Evolutionary conservation across 345 rosid species (phyloP), one percentile per base, ranked within the genome.

Genomic region (Citrus sp.): DNA sequence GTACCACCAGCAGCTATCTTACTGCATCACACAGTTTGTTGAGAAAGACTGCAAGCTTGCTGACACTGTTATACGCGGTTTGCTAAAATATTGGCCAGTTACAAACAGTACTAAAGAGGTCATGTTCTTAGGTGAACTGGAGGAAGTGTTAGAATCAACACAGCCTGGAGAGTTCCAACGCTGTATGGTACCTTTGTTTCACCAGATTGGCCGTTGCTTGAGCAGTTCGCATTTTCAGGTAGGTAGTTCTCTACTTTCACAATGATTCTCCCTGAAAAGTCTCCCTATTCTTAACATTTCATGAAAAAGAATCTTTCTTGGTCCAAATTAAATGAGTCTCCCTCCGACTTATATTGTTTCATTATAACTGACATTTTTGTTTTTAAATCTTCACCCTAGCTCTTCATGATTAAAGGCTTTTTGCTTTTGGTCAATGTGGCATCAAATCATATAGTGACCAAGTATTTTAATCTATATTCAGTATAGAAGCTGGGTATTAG

Each of bases 191-290:
- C 93, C 92, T 55, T 83, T 93, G 73, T 93, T 90, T 81, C 87
- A 84, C 34, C 94, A 87, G 69, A 85, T 93, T 69, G 88, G 87
- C 55, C 89, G 92, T 68, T 93, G 97, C 88, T 86, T 93, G 85
- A 90, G 89, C 84, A 88, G 97, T 77, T 88, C 92, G 1, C 98
- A 93, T 84, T 93, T 93, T 83, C 98, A 93, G 97, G 98, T 93
- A 74, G 42, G 78, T 78, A 7, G 27, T 74, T 55, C 40, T 34
- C 30, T 76, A 25, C 49, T 32, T 32, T 76, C 60, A 18, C 64
- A 28, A 58, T 19, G 56, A 58, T 40, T 24, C 30, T 81, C 22
- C 79, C 54, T 38, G 66, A 72, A 66, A 56, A 6, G 21, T 80
- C 60, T 32, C 59, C 35, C 13, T 70, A 18, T 22, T 30, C 51